These are phyloP conservation scores for Coemansia biformis DNA, from an alignment of 192 early-diverging fungal genomes.

Conservation along the genomic window DNA sequence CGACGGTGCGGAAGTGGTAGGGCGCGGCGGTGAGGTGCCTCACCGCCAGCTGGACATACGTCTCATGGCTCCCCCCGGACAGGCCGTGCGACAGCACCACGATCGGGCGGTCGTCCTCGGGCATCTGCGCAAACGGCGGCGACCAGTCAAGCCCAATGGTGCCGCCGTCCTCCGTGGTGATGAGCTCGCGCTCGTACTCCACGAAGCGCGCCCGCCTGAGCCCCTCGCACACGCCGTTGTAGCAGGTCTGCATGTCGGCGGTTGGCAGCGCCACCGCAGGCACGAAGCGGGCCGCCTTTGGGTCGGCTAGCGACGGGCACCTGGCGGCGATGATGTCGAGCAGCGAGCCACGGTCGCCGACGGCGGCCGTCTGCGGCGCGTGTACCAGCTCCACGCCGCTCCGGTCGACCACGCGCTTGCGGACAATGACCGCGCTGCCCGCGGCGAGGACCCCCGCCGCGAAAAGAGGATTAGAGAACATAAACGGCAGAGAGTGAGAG, in stretches of 20 bases:
- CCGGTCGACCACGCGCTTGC: conserved; percentile 34
- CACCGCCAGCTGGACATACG: conserved; percentile 75
- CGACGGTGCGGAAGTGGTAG: conserved; percentile 68
- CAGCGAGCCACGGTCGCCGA: conserved; percentile 19
- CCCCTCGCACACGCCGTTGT: conserved; percentile 48
- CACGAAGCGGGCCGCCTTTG: conserved; percentile 51
- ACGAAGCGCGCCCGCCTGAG: conserved; percentile 28
- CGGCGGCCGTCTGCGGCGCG: conserved; percentile 22
- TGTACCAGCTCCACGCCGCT: conserved; percentile 38
- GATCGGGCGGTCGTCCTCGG: conserved; percentile 62
- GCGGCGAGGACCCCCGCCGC: conserved; percentile 17
- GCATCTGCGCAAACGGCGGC: conserved; percentile 53
- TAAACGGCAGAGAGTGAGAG: conserved; percentile 6
- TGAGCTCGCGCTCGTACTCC: conserved; percentile 51
- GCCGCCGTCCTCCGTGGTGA: conserved; percentile 76
- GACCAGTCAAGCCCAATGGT: conserved; percentile 85
- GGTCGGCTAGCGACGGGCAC: conserved; percentile 57
- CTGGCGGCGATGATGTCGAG: conserved; percentile 19
- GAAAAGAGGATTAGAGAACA: conserved; percentile 23
- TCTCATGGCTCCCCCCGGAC: conserved; percentile 88
- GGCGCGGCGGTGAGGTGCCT: conserved; percentile 55
- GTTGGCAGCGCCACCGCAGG: conserved; percentile 69
- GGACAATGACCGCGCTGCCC: conserved; percentile 15
- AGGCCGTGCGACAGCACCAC: conserved; percentile 84
- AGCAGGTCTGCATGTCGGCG: conserved; percentile 73